These are phyloP conservation scores for Termitomyces sp. DNA, from an alignment of 768 basidiomycete species.

Conservation along the genomic window DNA sequence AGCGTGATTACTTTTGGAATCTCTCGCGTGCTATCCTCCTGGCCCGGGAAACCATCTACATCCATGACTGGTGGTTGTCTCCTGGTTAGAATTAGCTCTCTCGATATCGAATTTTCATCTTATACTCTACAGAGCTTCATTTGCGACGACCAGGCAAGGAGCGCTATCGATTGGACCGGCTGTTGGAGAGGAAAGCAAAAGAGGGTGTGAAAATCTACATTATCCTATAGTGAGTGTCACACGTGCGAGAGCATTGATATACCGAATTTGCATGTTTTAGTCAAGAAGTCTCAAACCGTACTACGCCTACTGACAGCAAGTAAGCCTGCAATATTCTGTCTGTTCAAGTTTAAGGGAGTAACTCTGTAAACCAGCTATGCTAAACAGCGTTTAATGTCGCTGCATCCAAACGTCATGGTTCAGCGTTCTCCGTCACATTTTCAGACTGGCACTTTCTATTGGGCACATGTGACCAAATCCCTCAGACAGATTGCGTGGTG, in stretches of 20 bases:
- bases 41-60: conserved; percentile 85
- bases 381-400: conserved; percentile 69
- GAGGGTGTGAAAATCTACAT: conserved; percentile 96
- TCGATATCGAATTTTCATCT: not conserved
- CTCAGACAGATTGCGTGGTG: not conserved
- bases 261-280: conserved; percentile 31
- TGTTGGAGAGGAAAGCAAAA: conserved; percentile 87
- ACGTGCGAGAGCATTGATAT: not conserved
- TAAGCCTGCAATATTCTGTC: conserved; percentile 31
- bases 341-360: not conserved
- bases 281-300: conserved; percentile 92
- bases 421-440: conserved; percentile 98
- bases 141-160: conserved; percentile 82
- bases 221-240: conserved; percentile 74
- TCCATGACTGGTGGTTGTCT: conserved; percentile 98
- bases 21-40: conserved; percentile 85
- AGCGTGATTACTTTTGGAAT: conserved; percentile 99
- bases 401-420: conserved; percentile 93
- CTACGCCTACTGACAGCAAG: conserved; percentile 94
- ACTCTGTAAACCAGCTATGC: conserved; percentile 52
- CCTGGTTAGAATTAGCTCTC: conserved; percentile 47
- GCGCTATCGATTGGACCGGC: conserved; percentile 78
- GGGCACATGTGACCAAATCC: conserved; percentile 80
- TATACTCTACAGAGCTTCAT: conserved; percentile 55
- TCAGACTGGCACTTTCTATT: conserved; percentile 95